These are phyloP conservation scores for Hymenoscyphus infarciens DNA, from an alignment of 2,329 filamentous ascomycete species.

Conservation along the genomic window DNA sequence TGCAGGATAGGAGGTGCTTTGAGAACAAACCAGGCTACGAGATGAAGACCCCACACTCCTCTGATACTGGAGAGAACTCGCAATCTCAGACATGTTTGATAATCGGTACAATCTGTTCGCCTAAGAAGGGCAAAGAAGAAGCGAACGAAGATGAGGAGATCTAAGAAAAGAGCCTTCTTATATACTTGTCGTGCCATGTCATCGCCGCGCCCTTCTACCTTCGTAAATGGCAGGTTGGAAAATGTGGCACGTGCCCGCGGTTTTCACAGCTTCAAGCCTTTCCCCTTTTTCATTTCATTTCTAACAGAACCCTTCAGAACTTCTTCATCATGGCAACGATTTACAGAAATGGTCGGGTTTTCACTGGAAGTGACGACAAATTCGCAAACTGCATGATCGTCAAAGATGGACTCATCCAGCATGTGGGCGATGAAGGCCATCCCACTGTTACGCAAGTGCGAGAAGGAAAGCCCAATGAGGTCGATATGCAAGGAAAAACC, in stretches of 20 bases:
- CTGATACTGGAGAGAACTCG: conserved; percentile 5
- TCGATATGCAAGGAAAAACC: conserved; percentile 40
- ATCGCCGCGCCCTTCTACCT: neutral
- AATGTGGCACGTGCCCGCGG: neutral
- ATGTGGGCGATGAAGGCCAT: conserved; percentile 28
- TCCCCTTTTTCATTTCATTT: neutral
- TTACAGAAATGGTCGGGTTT: neutral
- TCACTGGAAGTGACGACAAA: neutral
- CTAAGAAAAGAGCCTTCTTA: neutral
- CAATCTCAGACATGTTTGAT: neutral
- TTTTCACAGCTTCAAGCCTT: neutral
- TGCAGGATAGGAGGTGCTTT: too few relatives aligned
- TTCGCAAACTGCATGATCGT: conserved; percentile 44
- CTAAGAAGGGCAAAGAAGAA: neutral
- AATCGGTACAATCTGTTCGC: neutral
- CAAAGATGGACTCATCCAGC: conserved; percentile 47
- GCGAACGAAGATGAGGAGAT: neutral
- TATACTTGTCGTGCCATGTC: conserved; percentile 1
- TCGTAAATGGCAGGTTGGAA: neutral
- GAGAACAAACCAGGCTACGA: neutral
- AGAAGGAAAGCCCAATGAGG: conserved; percentile 20
- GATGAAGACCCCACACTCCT: conserved; percentile 4
- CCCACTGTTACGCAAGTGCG: conserved; percentile 25
- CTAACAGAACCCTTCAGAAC: neutral
- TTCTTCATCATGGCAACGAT: neutral